phyloP scores from a whole-genome alignment of 2,329 filamentous ascomycete species.

The Pseudohalonectria lignicola region DNA sequence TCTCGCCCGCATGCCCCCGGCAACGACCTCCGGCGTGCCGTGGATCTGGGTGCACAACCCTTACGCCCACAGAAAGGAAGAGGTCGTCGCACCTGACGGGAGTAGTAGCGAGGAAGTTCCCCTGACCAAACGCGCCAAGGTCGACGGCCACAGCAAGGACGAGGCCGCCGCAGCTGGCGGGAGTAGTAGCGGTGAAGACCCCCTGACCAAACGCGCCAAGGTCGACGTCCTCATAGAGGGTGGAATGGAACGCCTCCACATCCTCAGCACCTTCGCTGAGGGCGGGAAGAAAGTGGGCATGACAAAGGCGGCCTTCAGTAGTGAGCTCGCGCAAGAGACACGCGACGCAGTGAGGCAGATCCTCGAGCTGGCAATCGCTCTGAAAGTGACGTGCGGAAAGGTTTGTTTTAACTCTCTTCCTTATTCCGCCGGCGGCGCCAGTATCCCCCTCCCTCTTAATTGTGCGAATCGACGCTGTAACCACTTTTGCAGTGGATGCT shows the following conservation, averaged over 20 bases:
- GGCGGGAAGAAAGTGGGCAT: constrained; percentile 27
- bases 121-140: constrained; percentile 30
- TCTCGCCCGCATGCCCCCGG: constrained; percentile 55
- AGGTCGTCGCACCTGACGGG: constrained; percentile 20
- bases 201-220: constrained; percentile 32
- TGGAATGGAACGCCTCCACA: constrained; percentile 37
- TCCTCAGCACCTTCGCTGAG: constrained; percentile 36
- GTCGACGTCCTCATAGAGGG: constrained; percentile 36
- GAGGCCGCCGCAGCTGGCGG: constrained; percentile 22
- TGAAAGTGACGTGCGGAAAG: constrained; percentile 55
- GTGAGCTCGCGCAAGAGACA: constrained; percentile 38
- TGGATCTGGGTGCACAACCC: constrained; percentile 72
- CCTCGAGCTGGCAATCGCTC: constrained; percentile 45
- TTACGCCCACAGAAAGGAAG: constrained; percentile 27
- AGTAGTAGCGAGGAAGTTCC: constrained; percentile 38
- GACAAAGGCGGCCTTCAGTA: constrained; percentile 23
- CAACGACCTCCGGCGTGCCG: constrained; percentile 42
- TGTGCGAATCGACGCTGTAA: too few relatives aligned
- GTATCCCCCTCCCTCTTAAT: too few relatives aligned
- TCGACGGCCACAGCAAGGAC: constrained; percentile 31
- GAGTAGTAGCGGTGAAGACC: constrained; percentile 36
- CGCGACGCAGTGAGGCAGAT: constrained; percentile 42
- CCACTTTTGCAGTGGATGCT: constrained; percentile 63
- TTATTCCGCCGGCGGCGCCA: too few relatives aligned
- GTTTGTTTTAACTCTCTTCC: too few relatives aligned